Evolutionary conservation across 2,329 filamentous ascomycete species (phyloP).

Genomic region (Hymenotorrendiella dingleyae): DNA sequence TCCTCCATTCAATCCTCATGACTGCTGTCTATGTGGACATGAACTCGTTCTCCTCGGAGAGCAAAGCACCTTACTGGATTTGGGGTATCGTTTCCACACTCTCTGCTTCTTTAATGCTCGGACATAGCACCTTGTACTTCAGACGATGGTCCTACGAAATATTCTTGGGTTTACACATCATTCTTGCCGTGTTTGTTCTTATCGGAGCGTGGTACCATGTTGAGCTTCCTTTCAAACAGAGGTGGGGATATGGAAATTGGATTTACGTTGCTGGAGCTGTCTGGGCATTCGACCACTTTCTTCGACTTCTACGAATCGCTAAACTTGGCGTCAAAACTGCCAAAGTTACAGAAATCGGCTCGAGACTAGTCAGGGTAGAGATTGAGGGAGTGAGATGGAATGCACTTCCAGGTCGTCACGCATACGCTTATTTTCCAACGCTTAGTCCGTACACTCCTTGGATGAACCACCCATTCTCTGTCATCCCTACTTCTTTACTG

Average conservation of each 20-base stretch:
- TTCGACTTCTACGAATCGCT: slow-evolving; percentile 35
- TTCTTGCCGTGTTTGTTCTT: slow-evolving; percentile 11
- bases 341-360: slow-evolving; percentile 32
- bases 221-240: slow-evolving; percentile 28
- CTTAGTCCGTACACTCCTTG: slow-evolving; percentile 27
- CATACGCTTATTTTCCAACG: slow-evolving; percentile 45
- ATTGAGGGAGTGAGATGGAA: slow-evolving; percentile 35
- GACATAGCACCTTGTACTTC: slow-evolving; percentile 32
- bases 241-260: slow-evolving; percentile 44
- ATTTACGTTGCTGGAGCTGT: slow-evolving; percentile 37
- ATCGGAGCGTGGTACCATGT: slow-evolving; percentile 32
- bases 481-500: slow-evolving; percentile 26
- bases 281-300: slow-evolving; percentile 41
- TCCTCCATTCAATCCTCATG: slow-evolving; percentile 41
- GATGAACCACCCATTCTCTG: slow-evolving; percentile 43
- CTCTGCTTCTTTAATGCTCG: slow-evolving; percentile 19
- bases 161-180: slow-evolving; percentile 12
- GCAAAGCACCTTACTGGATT: slow-evolving; percentile 35
- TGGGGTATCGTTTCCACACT: slow-evolving; percentile 38
- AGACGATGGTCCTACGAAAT: slow-evolving; percentile 27
- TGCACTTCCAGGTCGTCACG: slow-evolving; percentile 31
- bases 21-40: slow-evolving; percentile 31
- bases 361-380: slow-evolving; percentile 36
- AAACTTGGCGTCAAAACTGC: slow-evolving; percentile 34
- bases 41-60: slow-evolving; percentile 26